Conservation (phyloP, 371 early-diverging fungal genomes). For the Haplosporangium sp. region DNA sequence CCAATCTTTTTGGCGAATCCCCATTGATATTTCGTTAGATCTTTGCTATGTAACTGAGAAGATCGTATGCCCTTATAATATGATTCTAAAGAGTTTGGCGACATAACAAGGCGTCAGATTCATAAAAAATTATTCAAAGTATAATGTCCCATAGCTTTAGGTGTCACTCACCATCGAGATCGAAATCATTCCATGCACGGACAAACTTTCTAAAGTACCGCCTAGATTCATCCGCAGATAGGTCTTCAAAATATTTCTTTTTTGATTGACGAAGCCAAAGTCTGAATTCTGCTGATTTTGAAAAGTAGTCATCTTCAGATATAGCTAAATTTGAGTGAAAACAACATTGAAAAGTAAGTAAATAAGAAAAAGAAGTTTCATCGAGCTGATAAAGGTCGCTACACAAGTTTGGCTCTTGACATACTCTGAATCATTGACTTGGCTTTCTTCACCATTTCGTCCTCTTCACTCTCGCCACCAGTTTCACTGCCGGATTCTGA, state of each 20-base stretch:
- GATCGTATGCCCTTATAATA: conserved; percentile 78
- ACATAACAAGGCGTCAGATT: not conserved
- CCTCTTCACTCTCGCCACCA: conserved; percentile 35
- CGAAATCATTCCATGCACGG: conserved; percentile 76
- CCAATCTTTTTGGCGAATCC: conserved; percentile 73
- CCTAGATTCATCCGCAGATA: conserved; percentile 74
- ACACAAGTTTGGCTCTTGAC: not conserved
- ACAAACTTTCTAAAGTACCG: conserved; percentile 85
- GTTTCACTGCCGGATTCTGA: conserved; percentile 16
- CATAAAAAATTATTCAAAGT: not conserved
- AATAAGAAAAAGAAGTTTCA: no score
- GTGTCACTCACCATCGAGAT: conserved; percentile 64
- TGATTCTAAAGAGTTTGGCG: conserved; percentile 58
- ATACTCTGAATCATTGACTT: conserved; percentile 53
- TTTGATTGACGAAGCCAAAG: conserved; percentile 85
- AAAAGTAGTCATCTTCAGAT: conserved; percentile 79
- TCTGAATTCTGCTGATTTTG: conserved; percentile 81
- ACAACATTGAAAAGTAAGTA: not conserved
- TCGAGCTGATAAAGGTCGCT: not conserved
- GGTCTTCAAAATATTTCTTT: conserved; percentile 79
- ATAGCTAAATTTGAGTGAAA: conserved; percentile 15
- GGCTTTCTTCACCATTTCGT: conserved; percentile 48
- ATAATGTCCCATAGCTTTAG: no score
- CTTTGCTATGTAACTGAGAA: conserved; percentile 69
- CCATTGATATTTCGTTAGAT: conserved; percentile 83